Evolutionary conservation across 495 filamentous ascomycete species (phyloP).

Genomic region (Cudoniella acicularis): DNA sequence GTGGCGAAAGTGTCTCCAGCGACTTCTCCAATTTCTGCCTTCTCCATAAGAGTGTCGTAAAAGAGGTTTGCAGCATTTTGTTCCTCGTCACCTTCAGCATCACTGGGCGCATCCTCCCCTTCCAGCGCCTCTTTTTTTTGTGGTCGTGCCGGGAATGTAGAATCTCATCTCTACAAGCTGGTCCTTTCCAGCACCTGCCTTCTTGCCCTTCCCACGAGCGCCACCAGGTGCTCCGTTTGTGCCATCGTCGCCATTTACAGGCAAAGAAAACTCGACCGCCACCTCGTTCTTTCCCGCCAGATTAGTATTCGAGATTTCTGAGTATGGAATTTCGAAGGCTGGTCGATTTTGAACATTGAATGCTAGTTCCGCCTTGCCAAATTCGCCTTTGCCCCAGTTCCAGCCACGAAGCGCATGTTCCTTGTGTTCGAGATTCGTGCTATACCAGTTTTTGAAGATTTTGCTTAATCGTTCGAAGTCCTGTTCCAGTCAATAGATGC

Average conservation of each 20-base stretch:
- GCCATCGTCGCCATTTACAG: constrained; percentile 58
- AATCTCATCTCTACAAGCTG: constrained; percentile 98
- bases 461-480: constrained; percentile 87
- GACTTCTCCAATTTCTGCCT: constrained; percentile 98
- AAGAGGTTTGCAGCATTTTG: constrained; percentile 93
- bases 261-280: constrained; percentile 86
- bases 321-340: constrained; percentile 95
- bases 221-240: constrained; percentile 74
- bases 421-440: constrained; percentile 81
- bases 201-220: constrained; percentile 76
- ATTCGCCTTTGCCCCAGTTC: constrained; percentile 99
- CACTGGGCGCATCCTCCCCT: constrained; percentile 65
- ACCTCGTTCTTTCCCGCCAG: constrained; percentile 97
- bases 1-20: constrained; percentile 96
- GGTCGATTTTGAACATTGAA: constrained; percentile 98
- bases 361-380: constrained; percentile 87
- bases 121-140: constrained; percentile 77
- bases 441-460: constrained; percentile 95
- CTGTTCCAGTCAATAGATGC: constrained; percentile 38
- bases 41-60: constrained; percentile 96
- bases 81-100: constrained; percentile 69
- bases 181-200: constrained; percentile 81
- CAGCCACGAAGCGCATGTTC: constrained; percentile 95
- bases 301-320: constrained; percentile 97
- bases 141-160: constrained; percentile 91